Evolutionary conservation across 176 grass and related monocot genomes (phyloP), one percentile per base, ranked within the genome.

Genomic region (Elaeis guineensis): DNA sequence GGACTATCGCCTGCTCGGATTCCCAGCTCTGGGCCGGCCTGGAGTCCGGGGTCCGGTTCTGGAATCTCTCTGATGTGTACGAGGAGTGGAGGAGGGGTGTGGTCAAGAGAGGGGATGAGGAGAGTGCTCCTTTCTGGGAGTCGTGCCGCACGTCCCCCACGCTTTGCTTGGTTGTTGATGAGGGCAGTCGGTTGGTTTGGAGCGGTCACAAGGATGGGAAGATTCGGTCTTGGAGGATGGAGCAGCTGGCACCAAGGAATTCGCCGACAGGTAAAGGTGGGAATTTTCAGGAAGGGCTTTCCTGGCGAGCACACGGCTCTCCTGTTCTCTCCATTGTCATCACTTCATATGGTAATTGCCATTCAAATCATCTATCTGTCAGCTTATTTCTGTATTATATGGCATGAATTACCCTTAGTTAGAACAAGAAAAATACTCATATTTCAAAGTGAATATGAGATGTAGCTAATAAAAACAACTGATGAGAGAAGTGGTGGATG

Each of bases 201-300:
- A 95, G 85, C 71, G 89, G 89, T 17, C 89, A 89, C 35, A 12
- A 32, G 24, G 70, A 85, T 54, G 89, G 89, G 25, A 61, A 65
- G 71, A 77, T 95, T 61, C 72, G 84, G 65, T 72, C 69, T 3
- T 95, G 89, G 89, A 64, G 26, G 29, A 63, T 59, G 26, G 61
- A 79, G 12, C 49, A 54, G 50, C 50, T 23, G 50, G 17, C 64
- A 8, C 12, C 8, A 16, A n/a, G 16, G 5, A 67, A 67, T 28
- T 67, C 16, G 50, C 12, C 22, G 24, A 12, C 56, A 14, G 75
- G 55, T 39, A 59, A 62, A 32, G 60, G 58, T 1, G 69, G 35
- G 1, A 12, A 73, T 16, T 65, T 65, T 2, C 56, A 54, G 72
- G 85, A 95, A 55, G 71, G 72, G 54, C 49, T 79, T 28, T 57